phyloP scores from a whole-genome alignment of 176 grass and related monocot species.

The Elaeis guineensis region DNA sequence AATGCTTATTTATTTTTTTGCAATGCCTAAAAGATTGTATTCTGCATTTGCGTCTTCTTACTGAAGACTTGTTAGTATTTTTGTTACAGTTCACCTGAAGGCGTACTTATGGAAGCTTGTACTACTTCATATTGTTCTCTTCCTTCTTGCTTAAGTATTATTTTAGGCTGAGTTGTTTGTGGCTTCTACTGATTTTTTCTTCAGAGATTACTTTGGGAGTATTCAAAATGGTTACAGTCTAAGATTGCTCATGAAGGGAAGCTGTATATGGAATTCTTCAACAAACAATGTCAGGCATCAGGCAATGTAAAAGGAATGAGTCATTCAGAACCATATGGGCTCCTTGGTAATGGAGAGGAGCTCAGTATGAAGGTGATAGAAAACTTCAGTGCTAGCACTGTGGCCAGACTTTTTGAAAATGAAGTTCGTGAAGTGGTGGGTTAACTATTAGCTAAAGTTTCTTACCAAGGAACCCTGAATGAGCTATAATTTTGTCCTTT shows the following conservation, averaged over 20 bases:
- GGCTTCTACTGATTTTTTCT: constrained; percentile 15
- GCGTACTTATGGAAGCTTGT: too few species aligned
- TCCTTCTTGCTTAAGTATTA: too few species aligned
- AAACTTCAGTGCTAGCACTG: constrained; percentile 57
- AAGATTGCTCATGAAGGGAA: constrained; percentile 65
- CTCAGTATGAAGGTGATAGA: constrained; percentile 47
- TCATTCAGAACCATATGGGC: constrained; percentile 28
- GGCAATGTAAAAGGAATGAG: constrained; percentile 35
- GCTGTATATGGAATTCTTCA: constrained; percentile 57
- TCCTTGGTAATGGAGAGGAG: constrained; percentile 36
- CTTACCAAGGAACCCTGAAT: too few species aligned
- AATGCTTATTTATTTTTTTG: too few species aligned
- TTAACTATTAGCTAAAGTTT: constrained; percentile 2
- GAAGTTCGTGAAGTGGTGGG: constrained; percentile 89
- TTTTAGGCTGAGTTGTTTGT: constrained; percentile 14
- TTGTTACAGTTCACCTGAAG: too few species aligned
- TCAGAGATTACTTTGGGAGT: constrained; percentile 66
- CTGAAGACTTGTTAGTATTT: too few species aligned
- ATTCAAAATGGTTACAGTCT: constrained; percentile 67
- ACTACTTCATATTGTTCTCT: too few species aligned
- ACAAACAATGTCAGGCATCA: constrained; percentile 39
- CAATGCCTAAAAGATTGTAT: too few species aligned
- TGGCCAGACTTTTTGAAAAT: constrained; percentile 75
- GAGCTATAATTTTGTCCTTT: too few species aligned
- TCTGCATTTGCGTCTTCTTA: too few species aligned